Base-by-base conservation (phyloP, 2,329 filamentous ascomycete genomes). In the Emergomyces africanus region DNA sequence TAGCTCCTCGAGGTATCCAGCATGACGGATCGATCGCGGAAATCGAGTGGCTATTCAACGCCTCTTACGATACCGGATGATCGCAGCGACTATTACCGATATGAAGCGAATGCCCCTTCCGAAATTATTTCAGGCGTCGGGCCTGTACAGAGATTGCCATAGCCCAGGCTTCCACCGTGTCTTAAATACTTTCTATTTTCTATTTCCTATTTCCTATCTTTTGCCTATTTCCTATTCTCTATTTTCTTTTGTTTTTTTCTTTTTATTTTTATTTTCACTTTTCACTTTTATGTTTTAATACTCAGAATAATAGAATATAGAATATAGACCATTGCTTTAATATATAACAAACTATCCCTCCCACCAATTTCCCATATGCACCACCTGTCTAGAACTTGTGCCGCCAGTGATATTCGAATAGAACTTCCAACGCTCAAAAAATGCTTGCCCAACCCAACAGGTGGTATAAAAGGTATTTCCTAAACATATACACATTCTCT, bases 41-140 rank as follows among this genome's bases (percentile, higher is more conserved):
- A 44, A 30, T 55, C 54, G 10, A 55, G 54, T 25, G 54, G 54
- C n/a, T 55, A 55, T 39, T 55, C 54, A 10, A 55, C 54, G 1
- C 54, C 54, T 8, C 37, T 55, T 30, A 55, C 54, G 14, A 55
- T 55, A 30, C 54, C 54, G 6, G 54, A 55, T 44, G 54, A 55
- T 15, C 12, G 37, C 9, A 55, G 54, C 10, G 54, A 37, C 28
- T 37, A 30, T 37, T 37, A 33, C 44, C 23, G 23, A 57, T 57
- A 49, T 10, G 41, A 20, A 23, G 9, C 41, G 55, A 30, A 28
- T 30, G 30, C 2, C 25, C 44, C 37, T 8, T 25, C 46, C 5
- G 41, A 50, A 6, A 15, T 25, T 9, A 12, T 30, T 30, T 6
- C 30, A 23, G 33, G 41, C 5, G 18, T 57, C 28, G 28, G 23